These are phyloP conservation scores for Elymus sibiricus DNA, from an alignment of 176 grass and related monocot genomes.

Conservation along the genomic window DNA sequence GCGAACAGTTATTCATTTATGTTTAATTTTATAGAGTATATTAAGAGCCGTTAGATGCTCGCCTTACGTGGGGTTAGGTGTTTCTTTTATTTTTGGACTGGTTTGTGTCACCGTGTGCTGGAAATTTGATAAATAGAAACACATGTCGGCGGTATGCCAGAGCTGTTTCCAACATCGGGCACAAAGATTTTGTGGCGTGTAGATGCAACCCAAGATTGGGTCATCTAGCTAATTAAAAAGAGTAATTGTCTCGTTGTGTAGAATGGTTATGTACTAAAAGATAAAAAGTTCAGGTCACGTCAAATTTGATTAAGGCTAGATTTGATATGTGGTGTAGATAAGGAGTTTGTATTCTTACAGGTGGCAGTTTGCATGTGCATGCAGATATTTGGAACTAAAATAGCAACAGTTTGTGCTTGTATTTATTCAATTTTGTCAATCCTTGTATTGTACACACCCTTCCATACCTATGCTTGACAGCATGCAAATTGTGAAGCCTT, in stretches of 20 bases:
- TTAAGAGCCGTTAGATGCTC: not conserved
- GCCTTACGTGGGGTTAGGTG: not conserved
- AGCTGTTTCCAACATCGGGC: not conserved
- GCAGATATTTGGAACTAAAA: conserved; percentile 13
- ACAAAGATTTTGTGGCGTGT: not conserved
- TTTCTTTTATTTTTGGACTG: not conserved
- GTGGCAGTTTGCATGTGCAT: not conserved
- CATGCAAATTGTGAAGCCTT: not conserved
- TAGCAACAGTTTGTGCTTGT: not conserved
- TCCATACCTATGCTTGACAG: not conserved
- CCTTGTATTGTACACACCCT: not conserved
- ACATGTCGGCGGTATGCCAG: not conserved
- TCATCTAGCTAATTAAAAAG: not conserved
- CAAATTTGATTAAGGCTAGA: not conserved
- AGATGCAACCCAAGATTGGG: not conserved
- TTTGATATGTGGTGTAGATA: not conserved
- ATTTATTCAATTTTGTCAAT: not conserved
- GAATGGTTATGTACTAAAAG: not conserved
- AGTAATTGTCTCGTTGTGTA: not conserved
- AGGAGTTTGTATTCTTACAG: not conserved
- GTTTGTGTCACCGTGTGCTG: not conserved
- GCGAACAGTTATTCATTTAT: not conserved
- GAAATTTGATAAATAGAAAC: not conserved
- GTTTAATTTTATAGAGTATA: conserved; percentile 1
- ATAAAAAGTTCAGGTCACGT: not conserved